Evolutionary conservation across 1,284 basidiomycete species (phyloP).

Genomic region (Cerioporus squamosus): DNA sequence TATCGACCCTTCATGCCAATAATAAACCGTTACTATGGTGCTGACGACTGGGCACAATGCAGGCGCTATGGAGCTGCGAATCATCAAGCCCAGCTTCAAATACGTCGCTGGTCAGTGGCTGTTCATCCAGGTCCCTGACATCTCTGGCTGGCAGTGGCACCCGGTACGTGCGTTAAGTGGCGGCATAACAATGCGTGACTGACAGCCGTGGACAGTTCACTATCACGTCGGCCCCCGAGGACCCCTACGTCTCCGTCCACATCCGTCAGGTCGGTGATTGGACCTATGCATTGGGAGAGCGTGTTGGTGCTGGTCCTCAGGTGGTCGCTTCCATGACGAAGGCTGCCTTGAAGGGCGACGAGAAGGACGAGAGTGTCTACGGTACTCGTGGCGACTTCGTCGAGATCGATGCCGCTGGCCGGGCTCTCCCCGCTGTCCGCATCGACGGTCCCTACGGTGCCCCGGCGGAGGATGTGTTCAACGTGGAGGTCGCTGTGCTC

Average conservation of each 20-base stretch:
- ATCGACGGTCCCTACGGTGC: conserved; percentile 91
- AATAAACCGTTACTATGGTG: conserved; percentile 3
- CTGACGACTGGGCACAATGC: conserved; percentile 15
- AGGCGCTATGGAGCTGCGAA: conserved; percentile 89
- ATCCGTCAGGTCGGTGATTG: conserved; percentile 92
- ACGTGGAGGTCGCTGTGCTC: conserved; percentile 82
- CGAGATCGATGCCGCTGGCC: conserved; percentile 64
- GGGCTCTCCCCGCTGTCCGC: conserved; percentile 70
- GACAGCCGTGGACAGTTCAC: conserved; percentile 64
- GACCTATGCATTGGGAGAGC: conserved; percentile 79
- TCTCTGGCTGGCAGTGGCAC: conserved; percentile 88
- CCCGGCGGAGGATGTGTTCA: conserved; percentile 89
- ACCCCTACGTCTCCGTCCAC: conserved; percentile 87
- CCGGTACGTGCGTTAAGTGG: conserved; percentile 58
- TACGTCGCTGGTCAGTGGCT: conserved; percentile 92
- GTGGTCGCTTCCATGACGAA: conserved; percentile 77
- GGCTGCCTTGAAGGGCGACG: conserved; percentile 73
- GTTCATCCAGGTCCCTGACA: conserved; percentile 84
- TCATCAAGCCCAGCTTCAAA: conserved; percentile 86
- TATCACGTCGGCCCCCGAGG: conserved; percentile 91
- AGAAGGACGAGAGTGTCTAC: conserved; percentile 54
- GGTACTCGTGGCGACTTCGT: conserved; percentile 75
- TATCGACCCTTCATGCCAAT: neutral
- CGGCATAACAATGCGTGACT: neutral
- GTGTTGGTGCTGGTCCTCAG: conserved; percentile 79